A percentile compares a stretch with the other conserved stretches of the same genome.
Conservation (phyloP, 208 protist genomes). For the Herpetomonas samuelpessoai region DNA sequence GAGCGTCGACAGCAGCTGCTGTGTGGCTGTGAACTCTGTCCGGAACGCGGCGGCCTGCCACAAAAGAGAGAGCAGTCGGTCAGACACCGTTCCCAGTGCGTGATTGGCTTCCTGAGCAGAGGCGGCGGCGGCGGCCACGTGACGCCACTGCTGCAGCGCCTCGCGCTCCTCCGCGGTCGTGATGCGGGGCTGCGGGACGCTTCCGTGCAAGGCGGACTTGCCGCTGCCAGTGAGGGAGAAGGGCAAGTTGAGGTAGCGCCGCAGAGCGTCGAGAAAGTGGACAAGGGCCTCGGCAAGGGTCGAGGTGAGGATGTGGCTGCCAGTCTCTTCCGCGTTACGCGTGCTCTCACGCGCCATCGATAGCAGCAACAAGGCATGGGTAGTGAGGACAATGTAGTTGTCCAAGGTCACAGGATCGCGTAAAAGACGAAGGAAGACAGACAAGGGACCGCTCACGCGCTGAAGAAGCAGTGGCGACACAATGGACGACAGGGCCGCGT, state of each 20-base stretch:
- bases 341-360: neutral
- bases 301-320: too few relatives aligned
- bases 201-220: constrained; percentile 32
- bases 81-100: neutral
- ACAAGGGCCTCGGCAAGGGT: constrained; percentile 21
- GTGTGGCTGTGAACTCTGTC: constrained; percentile 63
- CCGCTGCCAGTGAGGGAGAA: constrained; percentile 50
- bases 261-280: constrained; percentile 54
- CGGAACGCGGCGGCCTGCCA: constrained; percentile 71
- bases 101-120: constrained; percentile 13
- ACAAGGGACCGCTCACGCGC: constrained; percentile 1
- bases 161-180: constrained; percentile 74
- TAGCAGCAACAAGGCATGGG: constrained; percentile 21
- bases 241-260: constrained; percentile 66
- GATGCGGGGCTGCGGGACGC: constrained; percentile 55
- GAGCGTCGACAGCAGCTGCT: constrained; percentile 40
- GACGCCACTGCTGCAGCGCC: constrained; percentile 31
- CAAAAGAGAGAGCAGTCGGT: constrained; percentile 37
- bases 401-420: neutral
- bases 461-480: constrained; percentile 19
- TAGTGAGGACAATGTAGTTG: constrained; percentile 4
- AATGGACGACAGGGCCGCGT: constrained; percentile 6
- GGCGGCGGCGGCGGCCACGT: constrained; percentile 1
- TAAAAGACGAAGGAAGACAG: neutral
- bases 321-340: neutral